Percentiles rank a stretch among this genome's conserved stretches.
Conservation (phyloP, 768 basidiomycete species). For the Mycena kentingensis region DNA sequence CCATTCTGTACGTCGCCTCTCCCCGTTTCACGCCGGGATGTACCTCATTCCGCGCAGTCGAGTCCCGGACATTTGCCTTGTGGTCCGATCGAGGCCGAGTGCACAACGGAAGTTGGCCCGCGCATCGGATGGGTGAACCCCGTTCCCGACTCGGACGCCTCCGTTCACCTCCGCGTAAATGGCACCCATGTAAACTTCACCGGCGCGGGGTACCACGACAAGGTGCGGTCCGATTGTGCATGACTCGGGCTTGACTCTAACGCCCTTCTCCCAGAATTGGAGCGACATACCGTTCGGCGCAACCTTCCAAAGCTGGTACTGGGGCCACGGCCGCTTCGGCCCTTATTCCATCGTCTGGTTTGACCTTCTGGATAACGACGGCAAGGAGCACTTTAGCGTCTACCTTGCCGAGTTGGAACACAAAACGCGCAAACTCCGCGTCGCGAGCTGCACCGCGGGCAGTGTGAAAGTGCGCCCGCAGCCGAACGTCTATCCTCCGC, state of each 20-base stretch:
- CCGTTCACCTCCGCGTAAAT: slow-evolving; percentile 8
- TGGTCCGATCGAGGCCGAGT: slow-evolving; percentile 1
- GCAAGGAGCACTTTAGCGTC: background rate
- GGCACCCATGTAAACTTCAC: slow-evolving; percentile 12
- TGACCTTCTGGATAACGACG: background rate
- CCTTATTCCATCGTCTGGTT: slow-evolving; percentile 2
- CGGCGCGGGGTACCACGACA: slow-evolving; percentile 16
- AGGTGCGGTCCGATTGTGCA: slow-evolving; percentile 2
- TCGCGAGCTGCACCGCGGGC: background rate
- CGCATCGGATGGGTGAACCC: slow-evolving; percentile 23
- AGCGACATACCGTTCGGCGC: background rate
- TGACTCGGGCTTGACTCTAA: background rate
- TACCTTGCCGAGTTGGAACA: background rate
- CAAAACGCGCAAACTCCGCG: background rate
- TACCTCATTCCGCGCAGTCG: slow-evolving; percentile 10
- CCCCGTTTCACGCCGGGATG: too few relatives aligned
- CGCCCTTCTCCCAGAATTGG: background rate
- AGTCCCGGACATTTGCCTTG: slow-evolving; percentile 23
- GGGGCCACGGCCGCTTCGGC: background rate
- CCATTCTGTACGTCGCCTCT: background rate
- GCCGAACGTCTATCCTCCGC: background rate
- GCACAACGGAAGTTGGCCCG: slow-evolving; percentile 14
- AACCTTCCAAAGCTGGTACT: slow-evolving; percentile 1
- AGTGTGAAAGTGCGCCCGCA: background rate
- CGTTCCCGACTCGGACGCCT: slow-evolving; percentile 18